phyloP scores from a whole-genome alignment of 352 stramenopile genomes.

The Pelagophyceae sp. region DNA sequence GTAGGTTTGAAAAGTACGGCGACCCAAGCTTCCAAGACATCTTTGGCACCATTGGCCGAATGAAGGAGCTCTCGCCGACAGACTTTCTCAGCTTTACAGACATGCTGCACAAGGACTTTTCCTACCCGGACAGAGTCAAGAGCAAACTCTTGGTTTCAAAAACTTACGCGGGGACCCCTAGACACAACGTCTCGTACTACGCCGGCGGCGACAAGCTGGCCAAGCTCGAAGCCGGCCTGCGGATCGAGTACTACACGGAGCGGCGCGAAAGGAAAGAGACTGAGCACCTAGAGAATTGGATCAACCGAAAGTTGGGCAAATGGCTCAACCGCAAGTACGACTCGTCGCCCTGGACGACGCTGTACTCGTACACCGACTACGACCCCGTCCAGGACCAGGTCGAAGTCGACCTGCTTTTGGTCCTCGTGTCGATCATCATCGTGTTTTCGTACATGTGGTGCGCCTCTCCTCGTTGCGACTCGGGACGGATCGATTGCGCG shows the following conservation, averaged over 20 bases:
- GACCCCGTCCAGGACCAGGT: slow-evolving; percentile 22
- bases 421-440: slow-evolving; percentile 28
- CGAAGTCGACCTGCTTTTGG: slow-evolving; percentile 7
- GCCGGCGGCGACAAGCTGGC: slow-evolving; percentile 15
- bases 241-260: slow-evolving; percentile 16
- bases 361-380: slow-evolving; percentile 25
- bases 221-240: neutral
- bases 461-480: no score
- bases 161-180: slow-evolving; percentile 21
- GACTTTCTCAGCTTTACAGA: slow-evolving; percentile 4
- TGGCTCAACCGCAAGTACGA: slow-evolving; percentile 16
- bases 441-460: slow-evolving; percentile 34
- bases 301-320: slow-evolving; percentile 4
- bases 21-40: slow-evolving; percentile 24
- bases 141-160: slow-evolving; percentile 14
- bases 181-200: slow-evolving; percentile 15
- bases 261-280: neutral
- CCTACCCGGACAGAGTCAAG: neutral
- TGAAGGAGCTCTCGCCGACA: neutral
- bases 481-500: no score
- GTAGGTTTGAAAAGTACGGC: slow-evolving; percentile 22
- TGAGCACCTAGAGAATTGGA: slow-evolving; percentile 12
- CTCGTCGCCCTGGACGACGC: neutral
- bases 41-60: neutral
- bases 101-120: slow-evolving; percentile 27